Percentiles rank a stretch among this genome's conserved stretches.
Conservation (phyloP, 345 rosid genomes). For the Angophora floribunda region DNA sequence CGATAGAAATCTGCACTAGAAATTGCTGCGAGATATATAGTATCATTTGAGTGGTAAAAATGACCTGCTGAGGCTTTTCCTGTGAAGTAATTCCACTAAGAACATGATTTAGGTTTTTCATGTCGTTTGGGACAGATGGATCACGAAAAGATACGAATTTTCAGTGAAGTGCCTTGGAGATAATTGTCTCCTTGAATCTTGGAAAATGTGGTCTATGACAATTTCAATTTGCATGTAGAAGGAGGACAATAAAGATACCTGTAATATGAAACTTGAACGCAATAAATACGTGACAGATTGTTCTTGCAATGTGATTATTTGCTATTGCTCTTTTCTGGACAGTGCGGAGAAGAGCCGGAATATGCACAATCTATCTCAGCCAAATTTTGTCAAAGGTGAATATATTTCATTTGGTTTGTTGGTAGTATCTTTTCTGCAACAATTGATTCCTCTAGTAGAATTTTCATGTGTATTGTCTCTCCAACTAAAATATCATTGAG, state of each 20-base stretch:
- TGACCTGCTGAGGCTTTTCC: background rate
- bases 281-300: rapidly evolving
- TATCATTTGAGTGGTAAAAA: background rate
- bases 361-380: background rate
- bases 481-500: background rate
- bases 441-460: background rate
- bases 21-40: background rate
- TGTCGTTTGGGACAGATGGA: background rate
- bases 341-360: background rate
- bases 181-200: background rate
- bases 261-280: background rate
- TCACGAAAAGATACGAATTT: no score
- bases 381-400: background rate
- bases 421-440: rapidly evolving
- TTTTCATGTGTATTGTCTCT: background rate
- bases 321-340: background rate
- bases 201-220: background rate
- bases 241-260: background rate
- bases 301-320: background rate
- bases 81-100: rapidly evolving
- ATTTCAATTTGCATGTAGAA: rapidly evolving
- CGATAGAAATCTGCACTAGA: background rate
- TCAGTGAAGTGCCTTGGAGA: background rate
- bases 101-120: background rate
- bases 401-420: background rate